These are phyloP conservation scores for Eutrema salsugineum DNA, from an alignment of 441 rosid genomes.

Conservation along the genomic window DNA sequence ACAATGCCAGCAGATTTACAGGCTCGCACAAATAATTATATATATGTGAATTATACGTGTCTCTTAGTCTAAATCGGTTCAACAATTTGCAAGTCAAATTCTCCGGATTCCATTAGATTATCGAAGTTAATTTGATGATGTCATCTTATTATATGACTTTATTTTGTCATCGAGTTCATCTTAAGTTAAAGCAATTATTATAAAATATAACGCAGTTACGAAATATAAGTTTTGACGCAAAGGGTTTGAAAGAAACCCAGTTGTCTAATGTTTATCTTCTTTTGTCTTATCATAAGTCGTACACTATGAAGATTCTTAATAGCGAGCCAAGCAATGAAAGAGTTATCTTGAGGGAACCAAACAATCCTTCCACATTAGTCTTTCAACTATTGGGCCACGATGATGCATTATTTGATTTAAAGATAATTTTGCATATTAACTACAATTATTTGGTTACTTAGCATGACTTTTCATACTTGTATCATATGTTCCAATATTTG, in stretches of 20 bases:
- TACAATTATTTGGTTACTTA: too few species aligned
- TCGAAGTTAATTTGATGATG: background rate
- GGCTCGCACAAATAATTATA: background rate
- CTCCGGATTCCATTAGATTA: slow-evolving; percentile 11
- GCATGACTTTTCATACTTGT: too few species aligned
- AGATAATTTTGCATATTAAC: too few species aligned
- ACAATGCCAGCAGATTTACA: slow-evolving; percentile 25
- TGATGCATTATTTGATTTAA: too few species aligned
- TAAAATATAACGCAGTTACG: background rate
- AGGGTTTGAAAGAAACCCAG: background rate
- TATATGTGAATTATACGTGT: slow-evolving; percentile 10
- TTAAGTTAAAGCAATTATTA: background rate
- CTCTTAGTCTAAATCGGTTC: background rate
- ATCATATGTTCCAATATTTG: too few species aligned
- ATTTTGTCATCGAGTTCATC: background rate
- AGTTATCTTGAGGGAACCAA: too few species aligned
- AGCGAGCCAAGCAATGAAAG: too few species aligned
- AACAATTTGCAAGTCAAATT: background rate
- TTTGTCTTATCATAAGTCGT: background rate
- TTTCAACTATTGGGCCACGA: too few species aligned
- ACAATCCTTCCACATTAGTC: too few species aligned
- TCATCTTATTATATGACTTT: background rate
- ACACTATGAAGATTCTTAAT: too few species aligned
- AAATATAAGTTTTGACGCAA: background rate
- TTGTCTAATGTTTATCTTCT: background rate